Percentiles rank a stretch among this genome's conserved stretches.
phyloP scores from a whole-genome alignment of 2,329 filamentous ascomycete species.

The Colletotrichum higginsianum region DNA sequence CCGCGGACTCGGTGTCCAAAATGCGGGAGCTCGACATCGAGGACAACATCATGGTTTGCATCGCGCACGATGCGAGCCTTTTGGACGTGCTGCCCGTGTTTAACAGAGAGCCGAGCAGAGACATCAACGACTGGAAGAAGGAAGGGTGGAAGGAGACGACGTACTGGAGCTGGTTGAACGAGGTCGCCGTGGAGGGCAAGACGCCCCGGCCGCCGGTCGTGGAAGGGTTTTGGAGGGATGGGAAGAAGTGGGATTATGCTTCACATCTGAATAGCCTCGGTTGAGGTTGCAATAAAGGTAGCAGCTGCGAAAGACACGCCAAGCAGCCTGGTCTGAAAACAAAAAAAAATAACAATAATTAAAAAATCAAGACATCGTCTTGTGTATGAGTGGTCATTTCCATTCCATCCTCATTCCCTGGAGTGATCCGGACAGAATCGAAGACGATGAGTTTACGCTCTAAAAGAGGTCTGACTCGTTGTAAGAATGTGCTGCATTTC shows the following conservation, averaged over 20 bases:
- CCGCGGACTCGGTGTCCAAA: conserved; percentile 27
- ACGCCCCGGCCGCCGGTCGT: conserved; percentile 19
- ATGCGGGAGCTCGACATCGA: conserved; percentile 37
- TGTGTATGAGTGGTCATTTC: too few relatives aligned
- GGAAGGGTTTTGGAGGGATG: conserved; percentile 37
- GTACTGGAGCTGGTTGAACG: conserved; percentile 40
- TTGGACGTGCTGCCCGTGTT: conserved; percentile 35
- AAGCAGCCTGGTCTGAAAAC: too few relatives aligned
- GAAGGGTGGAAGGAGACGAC: conserved; percentile 31
- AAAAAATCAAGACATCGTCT: too few relatives aligned
- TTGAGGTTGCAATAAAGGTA: not conserved
- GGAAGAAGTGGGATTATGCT: conserved; percentile 33
- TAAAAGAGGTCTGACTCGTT: too few relatives aligned
- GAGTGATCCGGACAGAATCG: too few relatives aligned
- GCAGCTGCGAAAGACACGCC: too few relatives aligned
- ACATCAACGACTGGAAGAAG: conserved; percentile 37
- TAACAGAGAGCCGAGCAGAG: conserved; percentile 21
- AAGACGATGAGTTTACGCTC: too few relatives aligned
- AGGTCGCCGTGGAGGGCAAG: conserved; percentile 29
- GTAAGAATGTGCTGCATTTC: too few relatives aligned
- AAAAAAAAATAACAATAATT: too few relatives aligned
- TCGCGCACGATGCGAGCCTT: conserved; percentile 35
- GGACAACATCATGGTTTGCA: conserved; percentile 37
- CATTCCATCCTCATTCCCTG: too few relatives aligned
- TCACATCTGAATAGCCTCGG: not conserved